Percentiles rank a stretch among this genome's conserved stretches.
Conservation (phyloP, 257 asterid genomes). For the Anisodus tanguticus region DNA sequence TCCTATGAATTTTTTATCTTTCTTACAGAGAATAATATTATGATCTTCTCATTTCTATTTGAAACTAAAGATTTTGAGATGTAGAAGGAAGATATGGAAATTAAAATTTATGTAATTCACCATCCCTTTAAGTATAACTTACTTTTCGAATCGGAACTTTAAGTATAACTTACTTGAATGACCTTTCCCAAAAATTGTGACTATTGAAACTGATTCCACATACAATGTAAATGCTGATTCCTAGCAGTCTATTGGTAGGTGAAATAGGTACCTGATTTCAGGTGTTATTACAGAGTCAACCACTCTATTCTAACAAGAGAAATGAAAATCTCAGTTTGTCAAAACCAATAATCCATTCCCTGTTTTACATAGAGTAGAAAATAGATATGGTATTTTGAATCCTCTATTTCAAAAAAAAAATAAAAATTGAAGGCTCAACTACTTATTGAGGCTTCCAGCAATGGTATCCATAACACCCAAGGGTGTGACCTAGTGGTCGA, state of each 20-base stretch:
- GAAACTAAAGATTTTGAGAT: constrained; percentile 14
- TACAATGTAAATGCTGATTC: neutral
- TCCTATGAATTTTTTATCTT: neutral
- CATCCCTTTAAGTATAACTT: too few species aligned
- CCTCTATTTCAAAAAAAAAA: too few species aligned
- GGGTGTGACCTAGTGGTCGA: too few species aligned
- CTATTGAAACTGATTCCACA: neutral
- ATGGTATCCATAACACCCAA: too few species aligned
- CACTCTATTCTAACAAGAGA: neutral
- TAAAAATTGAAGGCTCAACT: neutral
- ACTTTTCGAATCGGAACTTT: too few species aligned
- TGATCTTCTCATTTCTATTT: neutral
- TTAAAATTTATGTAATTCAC: neutral
- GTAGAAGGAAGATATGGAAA: neutral
- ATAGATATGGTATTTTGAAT: neutral
- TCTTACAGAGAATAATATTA: neutral
- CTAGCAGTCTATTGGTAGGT: constrained; percentile 10
- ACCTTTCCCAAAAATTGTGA: neutral
- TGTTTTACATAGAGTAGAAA: neutral
- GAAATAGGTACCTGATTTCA: neutral
- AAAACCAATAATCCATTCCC: neutral
- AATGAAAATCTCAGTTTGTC: neutral
- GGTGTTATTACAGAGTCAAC: neutral
- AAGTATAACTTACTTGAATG: neutral
- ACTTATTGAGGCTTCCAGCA: neutral